phyloP scores from a whole-genome alignment of 2,329 filamentous ascomycete species.

The Paramyrothecium roridum region DNA sequence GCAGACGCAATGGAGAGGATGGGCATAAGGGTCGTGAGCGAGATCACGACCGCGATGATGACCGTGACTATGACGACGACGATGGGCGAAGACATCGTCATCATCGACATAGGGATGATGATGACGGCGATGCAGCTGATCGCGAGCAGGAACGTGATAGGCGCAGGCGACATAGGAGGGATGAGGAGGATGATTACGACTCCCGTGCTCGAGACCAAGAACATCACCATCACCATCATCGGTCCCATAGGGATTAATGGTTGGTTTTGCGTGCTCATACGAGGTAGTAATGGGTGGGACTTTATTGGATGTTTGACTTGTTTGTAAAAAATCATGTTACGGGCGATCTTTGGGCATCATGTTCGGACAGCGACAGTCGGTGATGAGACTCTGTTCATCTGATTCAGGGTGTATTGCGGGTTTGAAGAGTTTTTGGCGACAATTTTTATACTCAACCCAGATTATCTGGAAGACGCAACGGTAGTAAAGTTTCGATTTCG shows the following conservation, averaged over 20 bases:
- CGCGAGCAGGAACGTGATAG: slow-evolving; percentile 29
- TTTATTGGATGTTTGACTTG: too few relatives aligned
- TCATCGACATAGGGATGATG: slow-evolving; percentile 11
- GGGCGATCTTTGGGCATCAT: too few relatives aligned
- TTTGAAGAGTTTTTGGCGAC: too few relatives aligned
- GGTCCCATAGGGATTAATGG: slow-evolving; percentile 27
- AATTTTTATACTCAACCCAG: too few relatives aligned
- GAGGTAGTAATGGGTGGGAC: neutral
- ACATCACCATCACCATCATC: slow-evolving; percentile 29
- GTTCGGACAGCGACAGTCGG: too few relatives aligned
- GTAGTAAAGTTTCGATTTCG: neutral
- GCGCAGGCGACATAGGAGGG: slow-evolving; percentile 19
- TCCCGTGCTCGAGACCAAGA: slow-evolving; percentile 23
- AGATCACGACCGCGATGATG: slow-evolving; percentile 18
- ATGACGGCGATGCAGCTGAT: slow-evolving; percentile 26
- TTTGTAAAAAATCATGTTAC: too few relatives aligned
- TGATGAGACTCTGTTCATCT: too few relatives aligned
- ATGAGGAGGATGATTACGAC: slow-evolving; percentile 22
- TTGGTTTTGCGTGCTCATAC: slow-evolving; percentile 12
- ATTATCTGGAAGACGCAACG: too few relatives aligned
- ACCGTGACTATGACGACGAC: slow-evolving; percentile 25
- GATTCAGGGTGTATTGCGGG: too few relatives aligned
- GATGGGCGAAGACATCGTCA: slow-evolving; percentile 1
- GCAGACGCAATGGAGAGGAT: slow-evolving; percentile 26
- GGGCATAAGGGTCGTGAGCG: slow-evolving; percentile 16